These are phyloP conservation scores for Hydnomerulius pinastri DNA, from an alignment of 768 basidiomycete species.

Conservation along the genomic window DNA sequence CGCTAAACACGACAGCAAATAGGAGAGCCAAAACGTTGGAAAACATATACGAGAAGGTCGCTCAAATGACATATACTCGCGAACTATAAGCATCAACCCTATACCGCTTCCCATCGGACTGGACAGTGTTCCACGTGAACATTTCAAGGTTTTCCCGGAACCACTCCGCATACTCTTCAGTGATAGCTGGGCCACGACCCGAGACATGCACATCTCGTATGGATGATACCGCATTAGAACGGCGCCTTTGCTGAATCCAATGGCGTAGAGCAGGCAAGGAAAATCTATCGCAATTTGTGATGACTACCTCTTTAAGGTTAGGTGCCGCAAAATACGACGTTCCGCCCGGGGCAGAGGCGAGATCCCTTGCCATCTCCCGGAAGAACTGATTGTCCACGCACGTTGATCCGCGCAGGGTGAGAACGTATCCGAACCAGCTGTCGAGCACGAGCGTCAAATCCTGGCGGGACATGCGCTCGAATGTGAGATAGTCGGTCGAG, in stretches of 20 bases:
- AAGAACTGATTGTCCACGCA: background rate
- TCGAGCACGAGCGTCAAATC: background rate
- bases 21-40: no score
- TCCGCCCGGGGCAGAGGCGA: background rate
- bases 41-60: no score
- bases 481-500: background rate
- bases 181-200: constrained; percentile 1
- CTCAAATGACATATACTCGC: background rate
- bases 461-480: background rate
- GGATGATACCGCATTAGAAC: background rate
- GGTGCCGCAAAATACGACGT: background rate
- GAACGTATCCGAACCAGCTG: background rate
- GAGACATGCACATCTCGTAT: background rate
- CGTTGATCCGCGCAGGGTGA: background rate
- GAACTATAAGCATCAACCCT: background rate
- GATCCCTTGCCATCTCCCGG: background rate
- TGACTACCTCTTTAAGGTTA: background rate
- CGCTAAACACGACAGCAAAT: no score
- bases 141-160: background rate
- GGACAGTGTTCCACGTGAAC: constrained; percentile 1
- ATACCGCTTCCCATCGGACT: constrained; percentile 2
- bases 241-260: background rate
- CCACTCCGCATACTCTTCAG: background rate
- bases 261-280: background rate
- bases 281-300: background rate